Evolutionary conservation across 768 basidiomycete genomes (phyloP), one percentile per base, ranked within the genome.

Genomic region (Termitomyces eurrhizus): DNA sequence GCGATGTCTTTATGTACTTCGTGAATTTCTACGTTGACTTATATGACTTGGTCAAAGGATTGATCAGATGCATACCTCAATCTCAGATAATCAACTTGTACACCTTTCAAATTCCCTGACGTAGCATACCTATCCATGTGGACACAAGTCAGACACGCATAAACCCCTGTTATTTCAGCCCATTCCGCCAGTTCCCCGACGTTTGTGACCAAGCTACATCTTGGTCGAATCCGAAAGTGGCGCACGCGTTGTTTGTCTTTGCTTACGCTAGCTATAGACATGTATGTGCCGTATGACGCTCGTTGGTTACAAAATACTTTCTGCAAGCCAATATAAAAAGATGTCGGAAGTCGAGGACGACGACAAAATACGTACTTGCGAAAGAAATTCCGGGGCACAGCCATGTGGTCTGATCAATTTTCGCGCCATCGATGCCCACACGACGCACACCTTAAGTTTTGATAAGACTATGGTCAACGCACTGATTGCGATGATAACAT

Each of bases 341-440:
- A n/a, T n/a, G n/a, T 29, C n/a, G 9, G 12, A 29, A 45, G 29
- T 18, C 44, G 46, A 9, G 37, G 21, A 26, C 18, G 14, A 11
- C 7, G 8, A 41, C 33, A 14, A 12, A 3, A 42, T 39, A 12
- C 56, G 6, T 29, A 49, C 46, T 26, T 12, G 7, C 21, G 35
- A 55, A 41, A 18, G 26, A 49, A 26, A 21, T 7, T 35, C 33
- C 41, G 4, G n/a, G 13, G 14, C 12, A 49, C 58, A 55, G n/a
- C 41, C 48, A 13, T 33, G 33, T 16, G 16, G 4, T 4, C 39
- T 54, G 29, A 46, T 58, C 64, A 88, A 67, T 87, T 87, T 74
- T 89, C 87, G 61, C 87, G 80, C 88, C 88, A 90, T 66, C 84
- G 83, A 64, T 87, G 80, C 1, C 81, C 81, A 64, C 88, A 90